Percentiles rank a stretch among this genome's conserved stretches.
These are phyloP conservation scores for Syzygium aqueum DNA, from an alignment of 345 rosid genomes.

Conservation along the genomic window DNA sequence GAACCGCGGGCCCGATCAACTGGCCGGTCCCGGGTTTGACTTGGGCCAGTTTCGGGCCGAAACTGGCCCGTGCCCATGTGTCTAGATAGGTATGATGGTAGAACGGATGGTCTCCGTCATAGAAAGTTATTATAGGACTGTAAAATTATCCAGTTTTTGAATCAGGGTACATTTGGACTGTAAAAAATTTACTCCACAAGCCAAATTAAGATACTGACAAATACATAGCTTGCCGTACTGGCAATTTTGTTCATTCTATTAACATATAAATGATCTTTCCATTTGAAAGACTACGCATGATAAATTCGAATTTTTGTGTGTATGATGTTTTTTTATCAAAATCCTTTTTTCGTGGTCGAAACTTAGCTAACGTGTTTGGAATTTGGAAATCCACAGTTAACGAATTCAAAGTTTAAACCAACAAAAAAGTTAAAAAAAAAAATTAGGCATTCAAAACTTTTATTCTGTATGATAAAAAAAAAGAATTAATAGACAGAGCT, in stretches of 20 bases:
- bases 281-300: neutral
- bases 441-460: neutral
- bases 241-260: neutral
- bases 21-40: too few relatives aligned
- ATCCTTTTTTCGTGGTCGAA: neutral
- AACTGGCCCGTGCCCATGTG: too few relatives aligned
- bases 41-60: too few relatives aligned
- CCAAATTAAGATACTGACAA: neutral
- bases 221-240: neutral
- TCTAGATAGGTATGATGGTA: too few relatives aligned
- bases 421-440: neutral
- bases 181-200: too few relatives aligned
- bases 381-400: too few relatives aligned
- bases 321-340: neutral
- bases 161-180: neutral
- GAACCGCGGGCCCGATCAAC: too few relatives aligned
- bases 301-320: accelerated
- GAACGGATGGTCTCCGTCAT: too few relatives aligned
- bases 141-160: too few relatives aligned
- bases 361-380: neutral
- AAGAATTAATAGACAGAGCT: neutral
- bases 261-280: neutral
- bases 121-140: neutral
- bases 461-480: neutral
- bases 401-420: neutral